phyloP scores from a whole-genome alignment of 495 filamentous ascomycete species.

The Aspergillus homomorphus region DNA sequence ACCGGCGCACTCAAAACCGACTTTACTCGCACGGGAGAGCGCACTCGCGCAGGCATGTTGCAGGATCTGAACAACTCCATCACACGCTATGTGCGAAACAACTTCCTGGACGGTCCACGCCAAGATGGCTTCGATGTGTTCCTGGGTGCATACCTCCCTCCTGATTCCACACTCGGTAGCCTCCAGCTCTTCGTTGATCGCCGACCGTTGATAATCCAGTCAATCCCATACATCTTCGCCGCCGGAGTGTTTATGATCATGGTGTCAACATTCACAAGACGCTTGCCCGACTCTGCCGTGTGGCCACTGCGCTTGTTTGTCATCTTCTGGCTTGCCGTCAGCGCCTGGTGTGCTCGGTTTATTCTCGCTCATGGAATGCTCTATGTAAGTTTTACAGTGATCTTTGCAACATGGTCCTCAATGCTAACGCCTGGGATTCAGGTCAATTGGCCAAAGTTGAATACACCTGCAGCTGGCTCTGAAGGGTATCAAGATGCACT shows the following conservation, averaged over 20 bases:
- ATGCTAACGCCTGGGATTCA: constrained; percentile 31
- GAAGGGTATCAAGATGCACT: constrained; percentile 91
- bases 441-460: constrained; percentile 98
- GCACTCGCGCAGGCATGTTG: constrained; percentile 76
- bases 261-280: constrained; percentile 70
- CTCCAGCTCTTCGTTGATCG: constrained; percentile 76
- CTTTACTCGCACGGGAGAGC: constrained; percentile 82
- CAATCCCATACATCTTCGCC: constrained; percentile 83
- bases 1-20: constrained; percentile 97
- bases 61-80: constrained; percentile 81
- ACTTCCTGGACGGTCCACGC: constrained; percentile 86
- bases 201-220: constrained; percentile 81
- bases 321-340: constrained; percentile 68
- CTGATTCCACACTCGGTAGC: constrained; percentile 58
- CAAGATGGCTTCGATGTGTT: constrained; percentile 97
- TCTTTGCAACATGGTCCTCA: background rate
- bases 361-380: constrained; percentile 81
- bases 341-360: constrained; percentile 67
- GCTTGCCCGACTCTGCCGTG: constrained; percentile 61
- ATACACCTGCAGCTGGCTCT: constrained; percentile 74
- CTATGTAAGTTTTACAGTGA: constrained; percentile 62
- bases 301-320: constrained; percentile 79
- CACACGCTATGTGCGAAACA: constrained; percentile 82
- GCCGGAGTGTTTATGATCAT: constrained; percentile 83
- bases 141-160: constrained; percentile 76